A percentile compares a stretch with the other conserved stretches of the same genome.
These are phyloP conservation scores for Sporothrix curviconia DNA, from an alignment of 2,329 filamentous ascomycete species.

Conservation along the genomic window DNA sequence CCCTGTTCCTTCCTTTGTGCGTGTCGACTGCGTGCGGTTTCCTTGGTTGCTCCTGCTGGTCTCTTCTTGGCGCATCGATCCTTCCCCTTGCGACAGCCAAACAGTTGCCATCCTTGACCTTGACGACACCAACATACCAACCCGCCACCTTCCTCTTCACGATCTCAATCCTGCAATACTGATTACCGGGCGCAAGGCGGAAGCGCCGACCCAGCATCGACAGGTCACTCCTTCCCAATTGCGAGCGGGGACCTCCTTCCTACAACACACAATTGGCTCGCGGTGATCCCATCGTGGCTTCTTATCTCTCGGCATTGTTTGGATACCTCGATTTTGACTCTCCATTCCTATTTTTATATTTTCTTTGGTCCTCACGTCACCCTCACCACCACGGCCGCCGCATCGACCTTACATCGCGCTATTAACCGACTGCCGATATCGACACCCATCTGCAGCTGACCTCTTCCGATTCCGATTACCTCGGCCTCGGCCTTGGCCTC, in stretches of 20 bases:
- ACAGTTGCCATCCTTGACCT: no score
- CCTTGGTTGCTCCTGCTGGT: background rate
- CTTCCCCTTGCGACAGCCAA: background rate
- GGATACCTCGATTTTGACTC: background rate
- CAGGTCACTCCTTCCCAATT: background rate
- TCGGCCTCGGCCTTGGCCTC: no score
- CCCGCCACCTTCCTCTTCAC: no score
- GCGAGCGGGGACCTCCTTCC: background rate
- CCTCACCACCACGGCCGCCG: background rate
- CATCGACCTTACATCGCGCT: no score
- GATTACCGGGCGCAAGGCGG: no score
- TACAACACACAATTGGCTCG: background rate
- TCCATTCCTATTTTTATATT: background rate
- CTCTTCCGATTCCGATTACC: no score
- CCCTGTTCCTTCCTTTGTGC: conserved; percentile 3
- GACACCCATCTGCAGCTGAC: background rate
- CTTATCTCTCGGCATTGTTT: no score
- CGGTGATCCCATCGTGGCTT: background rate
- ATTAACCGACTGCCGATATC: background rate
- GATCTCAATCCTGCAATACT: background rate
- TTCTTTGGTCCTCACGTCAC: background rate
- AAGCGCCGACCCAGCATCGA: background rate
- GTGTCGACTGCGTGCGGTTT: no score
- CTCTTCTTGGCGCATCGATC: background rate
- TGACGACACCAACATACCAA: no score